phyloP scores from a whole-genome alignment of 1,284 basidiomycete species.

The Golubevia pallescens region DNA sequence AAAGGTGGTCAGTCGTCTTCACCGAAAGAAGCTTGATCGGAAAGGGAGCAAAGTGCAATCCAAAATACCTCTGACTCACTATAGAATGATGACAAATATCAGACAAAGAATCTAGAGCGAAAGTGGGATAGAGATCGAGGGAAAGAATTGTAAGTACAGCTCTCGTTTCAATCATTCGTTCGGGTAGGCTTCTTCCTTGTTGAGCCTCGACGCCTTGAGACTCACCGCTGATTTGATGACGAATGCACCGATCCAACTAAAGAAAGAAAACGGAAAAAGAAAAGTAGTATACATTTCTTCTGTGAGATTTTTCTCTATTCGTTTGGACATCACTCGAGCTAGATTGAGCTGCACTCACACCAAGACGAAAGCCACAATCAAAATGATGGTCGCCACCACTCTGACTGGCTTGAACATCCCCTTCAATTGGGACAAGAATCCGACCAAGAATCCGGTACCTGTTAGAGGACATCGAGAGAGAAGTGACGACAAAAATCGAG shows the following conservation, averaged over 20 bases:
- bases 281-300: neutral
- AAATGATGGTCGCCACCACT: constrained; percentile 79
- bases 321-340: too few species aligned
- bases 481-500: too few species aligned
- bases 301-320: too few species aligned
- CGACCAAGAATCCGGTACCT: constrained; percentile 5
- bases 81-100: neutral
- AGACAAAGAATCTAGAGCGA: neutral
- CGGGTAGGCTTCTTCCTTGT: neutral
- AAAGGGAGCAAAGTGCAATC: too few species aligned
- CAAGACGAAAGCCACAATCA: constrained; percentile 65
- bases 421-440: constrained; percentile 40
- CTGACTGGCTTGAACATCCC: constrained; percentile 91
- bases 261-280: neutral
- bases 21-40: too few species aligned
- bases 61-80: neutral
- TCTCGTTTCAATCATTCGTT: neutral
- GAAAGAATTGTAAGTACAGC: neutral
- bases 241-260: neutral
- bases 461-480: too few species aligned
- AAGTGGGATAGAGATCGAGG: neutral
- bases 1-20: too few species aligned
- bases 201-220: neutral
- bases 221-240: neutral
- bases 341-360: constrained; percentile 21